These are phyloP conservation scores for Poa pratensis DNA, from an alignment of 176 grass and related monocot species.

Conservation along the genomic window DNA sequence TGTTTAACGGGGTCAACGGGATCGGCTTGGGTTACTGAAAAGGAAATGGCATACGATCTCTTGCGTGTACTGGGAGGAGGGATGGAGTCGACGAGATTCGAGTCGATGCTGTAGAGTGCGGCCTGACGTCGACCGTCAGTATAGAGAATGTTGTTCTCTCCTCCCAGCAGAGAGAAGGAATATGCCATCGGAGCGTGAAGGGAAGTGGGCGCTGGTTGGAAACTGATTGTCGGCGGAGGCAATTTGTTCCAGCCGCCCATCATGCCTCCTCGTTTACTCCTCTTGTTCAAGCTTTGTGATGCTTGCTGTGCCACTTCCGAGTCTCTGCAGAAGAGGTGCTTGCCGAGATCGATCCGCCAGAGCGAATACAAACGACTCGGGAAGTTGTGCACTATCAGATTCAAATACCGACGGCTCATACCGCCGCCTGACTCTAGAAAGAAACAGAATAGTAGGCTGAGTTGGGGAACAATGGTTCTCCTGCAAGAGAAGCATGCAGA, in stretches of 20 bases:
- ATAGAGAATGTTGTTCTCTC: neutral
- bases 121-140: neutral
- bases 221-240: neutral
- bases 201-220: neutral
- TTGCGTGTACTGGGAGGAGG: neutral
- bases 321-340: neutral
- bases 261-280: neutral
- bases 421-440: neutral
- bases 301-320: neutral
- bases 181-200: fast-evolving
- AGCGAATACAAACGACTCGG: neutral
- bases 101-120: neutral
- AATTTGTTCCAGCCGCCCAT: neutral
- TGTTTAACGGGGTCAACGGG: neutral
- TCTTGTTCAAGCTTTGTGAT: neutral
- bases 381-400: neutral
- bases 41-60: neutral
- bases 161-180: neutral
- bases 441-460: neutral
- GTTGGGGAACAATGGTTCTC: neutral
- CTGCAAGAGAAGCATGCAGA: no score
- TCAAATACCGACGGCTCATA: neutral
- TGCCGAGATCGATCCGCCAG: neutral
- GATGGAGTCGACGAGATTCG: neutral
- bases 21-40: neutral